Evolutionary conservation across 2,329 filamentous ascomycete genomes (phyloP), one percentile per base, ranked within the genome.

Genomic region (Calonectria crousiana): DNA sequence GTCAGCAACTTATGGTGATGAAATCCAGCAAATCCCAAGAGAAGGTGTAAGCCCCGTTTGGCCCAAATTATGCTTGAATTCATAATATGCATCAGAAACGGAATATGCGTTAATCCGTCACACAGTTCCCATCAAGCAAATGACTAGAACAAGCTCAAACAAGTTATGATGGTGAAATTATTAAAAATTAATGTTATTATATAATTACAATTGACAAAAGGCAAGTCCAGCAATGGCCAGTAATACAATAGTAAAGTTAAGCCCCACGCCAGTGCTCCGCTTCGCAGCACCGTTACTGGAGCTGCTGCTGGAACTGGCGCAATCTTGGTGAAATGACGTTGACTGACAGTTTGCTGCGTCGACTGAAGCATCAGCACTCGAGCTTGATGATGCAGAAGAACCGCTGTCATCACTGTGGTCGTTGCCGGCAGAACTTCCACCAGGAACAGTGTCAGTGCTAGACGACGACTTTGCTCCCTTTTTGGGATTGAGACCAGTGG

Each of bases 401-500:
- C 9, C 72, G 9, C 75, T 75, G 32, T 47, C 41, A 23, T 16
- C 18, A 51, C 67, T 75, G 41, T 72, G 58, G 34, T 72, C 69
- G 60, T 75, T 71, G 53, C 70, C 71, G 14, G 73, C 36, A 20
- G 70, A 65, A 47, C 70, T 69, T 16, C 68, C 65, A 1, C 79
- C 79, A 23, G 79, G 79, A 23, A 81, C 77, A 23, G 73, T 74
- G n/a, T 75, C 76, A 26, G 77, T 68, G 6, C 75, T 69, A 0
- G 72, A 67, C 16, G 76, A 74, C 36, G 73, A 72, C 75, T 79
- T 77, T 77, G 82, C 83, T 73, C 86, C 87, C 23, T 85, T 84
- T 71, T 89, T 83, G 90, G 93, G 95, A 82, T 98, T 90, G 47
- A 93, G 89, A 66, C 97, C 97, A 1, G 94, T 95, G 16, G 92